Conservation (phyloP, 352 stramenopile genomes). For the Aphanomyces euteiches region DNA sequence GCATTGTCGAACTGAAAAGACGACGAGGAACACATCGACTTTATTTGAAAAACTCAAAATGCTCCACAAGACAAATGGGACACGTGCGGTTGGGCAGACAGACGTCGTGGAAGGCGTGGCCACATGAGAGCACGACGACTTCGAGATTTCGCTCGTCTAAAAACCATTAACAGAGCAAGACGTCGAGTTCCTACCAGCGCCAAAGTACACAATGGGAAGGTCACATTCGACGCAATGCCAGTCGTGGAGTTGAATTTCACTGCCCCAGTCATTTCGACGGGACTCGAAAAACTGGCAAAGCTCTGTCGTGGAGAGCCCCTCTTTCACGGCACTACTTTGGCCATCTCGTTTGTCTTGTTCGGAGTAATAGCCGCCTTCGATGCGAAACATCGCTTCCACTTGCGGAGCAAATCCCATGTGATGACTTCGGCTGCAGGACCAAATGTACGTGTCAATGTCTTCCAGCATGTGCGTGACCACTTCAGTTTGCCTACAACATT, state of each 20-base stretch:
- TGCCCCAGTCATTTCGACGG: slow-evolving; percentile 82
- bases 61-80: slow-evolving; percentile 60
- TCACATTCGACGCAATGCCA: slow-evolving; percentile 67
- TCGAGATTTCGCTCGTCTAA: slow-evolving; percentile 75
- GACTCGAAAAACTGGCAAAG: slow-evolving; percentile 61
- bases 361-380: slow-evolving; percentile 42
- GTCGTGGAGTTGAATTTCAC: slow-evolving; percentile 82
- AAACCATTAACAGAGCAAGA: slow-evolving; percentile 18
- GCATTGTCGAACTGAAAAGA: too few relatives aligned
- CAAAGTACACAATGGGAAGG: slow-evolving; percentile 77
- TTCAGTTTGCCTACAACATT: slow-evolving; percentile 44
- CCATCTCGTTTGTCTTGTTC: background rate
- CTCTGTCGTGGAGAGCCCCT: background rate
- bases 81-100: slow-evolving; percentile 64
- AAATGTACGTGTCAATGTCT: slow-evolving; percentile 76
- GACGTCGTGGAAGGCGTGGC: slow-evolving; percentile 67
- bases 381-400: slow-evolving; percentile 55
- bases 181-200: slow-evolving; percentile 45
- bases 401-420: slow-evolving; percentile 69
- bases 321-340: background rate
- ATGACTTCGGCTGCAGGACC: slow-evolving; percentile 59
- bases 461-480: slow-evolving; percentile 72
- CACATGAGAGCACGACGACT: slow-evolving; percentile 67
- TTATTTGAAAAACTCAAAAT: slow-evolving; percentile 24
- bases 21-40: too few relatives aligned